Percentiles rank a stretch among this genome's conserved stretches.
Evolutionary conservation across 2,329 filamentous ascomycete species (phyloP).

Genomic region (Penicillium sumatraense): DNA sequence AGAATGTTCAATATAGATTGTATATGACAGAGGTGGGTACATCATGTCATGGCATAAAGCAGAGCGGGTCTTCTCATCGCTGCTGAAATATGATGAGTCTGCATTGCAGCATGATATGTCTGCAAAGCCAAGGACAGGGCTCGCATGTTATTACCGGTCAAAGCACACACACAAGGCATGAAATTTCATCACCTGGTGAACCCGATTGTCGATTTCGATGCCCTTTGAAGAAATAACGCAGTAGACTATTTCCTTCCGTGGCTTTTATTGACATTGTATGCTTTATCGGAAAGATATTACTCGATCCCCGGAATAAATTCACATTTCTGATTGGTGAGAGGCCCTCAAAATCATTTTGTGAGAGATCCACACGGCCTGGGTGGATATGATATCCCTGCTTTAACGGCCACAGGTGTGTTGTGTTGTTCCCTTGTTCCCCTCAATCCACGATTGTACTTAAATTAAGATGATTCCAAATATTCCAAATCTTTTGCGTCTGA

Average conservation of each 20-base stretch:
- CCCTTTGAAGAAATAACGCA: slow-evolving; percentile 2
- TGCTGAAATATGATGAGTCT: slow-evolving; percentile 2
- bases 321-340: slow-evolving; percentile 10
- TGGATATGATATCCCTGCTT: slow-evolving; percentile 20
- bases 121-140: neutral
- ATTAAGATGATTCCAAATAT: slow-evolving; percentile 34
- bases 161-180: neutral
- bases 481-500: slow-evolving; percentile 26
- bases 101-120: slow-evolving; percentile 7
- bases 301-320: neutral
- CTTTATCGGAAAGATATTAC: slow-evolving; percentile 1
- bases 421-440: too few relatives aligned
- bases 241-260: slow-evolving; percentile 5
- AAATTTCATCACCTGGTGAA: neutral
- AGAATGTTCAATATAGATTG: too few relatives aligned
- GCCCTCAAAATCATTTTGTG: neutral
- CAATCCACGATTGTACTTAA: slow-evolving; percentile 8
- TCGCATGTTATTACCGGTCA: slow-evolving; percentile 3
- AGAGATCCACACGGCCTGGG: neutral
- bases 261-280: slow-evolving; percentile 10
- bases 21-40: neutral
- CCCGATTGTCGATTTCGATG: slow-evolving; percentile 1
- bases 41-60: neutral
- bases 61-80: neutral
- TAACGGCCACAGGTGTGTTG: neutral